Evolutionary conservation across 2,329 filamentous ascomycete genomes (phyloP), one percentile per base, ranked within the genome.

Genomic region (Phyllosticta capitalensis): DNA sequence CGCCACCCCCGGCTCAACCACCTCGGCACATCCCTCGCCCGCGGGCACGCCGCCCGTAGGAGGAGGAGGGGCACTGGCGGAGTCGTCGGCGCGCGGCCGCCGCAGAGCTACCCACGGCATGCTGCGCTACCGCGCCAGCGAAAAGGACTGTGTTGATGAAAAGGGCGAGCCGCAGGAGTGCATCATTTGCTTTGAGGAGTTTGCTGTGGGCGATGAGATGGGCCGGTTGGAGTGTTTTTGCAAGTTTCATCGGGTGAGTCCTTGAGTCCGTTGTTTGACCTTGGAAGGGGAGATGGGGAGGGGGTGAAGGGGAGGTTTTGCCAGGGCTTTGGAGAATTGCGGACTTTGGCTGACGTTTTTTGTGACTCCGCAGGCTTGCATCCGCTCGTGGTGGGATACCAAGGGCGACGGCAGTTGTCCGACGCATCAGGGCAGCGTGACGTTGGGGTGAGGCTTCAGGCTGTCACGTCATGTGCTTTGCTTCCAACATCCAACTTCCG

Each of bases 141-240:
- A 86, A 68, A 86, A 86, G 67, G 83, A 86, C 63, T 86, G 83
- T 64, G 67, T 81, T 1, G 78, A 79, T 5, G 80, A 83, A 58
- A 78, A 81, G 19, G 76, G 75, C 1, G 70, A 72, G 51, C 64
- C 73, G 56, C 78, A 79, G 50, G 83, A 86, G 66, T 86, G 83
- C 63, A 79, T 82, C 9, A 86, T 86, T 56, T 86, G 83, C 67
- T 81, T 86, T 66, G 83, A 85, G 63, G 83, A 86, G 59, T 86
- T 85, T 66, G 78, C 82, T 64, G 76, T 79, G 10, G 83, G 83
- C 0, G 80, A 83, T 65, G 74, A 78, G 64, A 75, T 86, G 73
- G 82, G 80, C 9, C 74, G 83, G 61, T 71, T 86, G 66, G 82
- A 84, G 65, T 86, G 83, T 66, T 73, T 83, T 63, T 86, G 83